phyloP scores from a whole-genome alignment of 805 yeast genomes.

The Lipomyces sp. region DNA sequence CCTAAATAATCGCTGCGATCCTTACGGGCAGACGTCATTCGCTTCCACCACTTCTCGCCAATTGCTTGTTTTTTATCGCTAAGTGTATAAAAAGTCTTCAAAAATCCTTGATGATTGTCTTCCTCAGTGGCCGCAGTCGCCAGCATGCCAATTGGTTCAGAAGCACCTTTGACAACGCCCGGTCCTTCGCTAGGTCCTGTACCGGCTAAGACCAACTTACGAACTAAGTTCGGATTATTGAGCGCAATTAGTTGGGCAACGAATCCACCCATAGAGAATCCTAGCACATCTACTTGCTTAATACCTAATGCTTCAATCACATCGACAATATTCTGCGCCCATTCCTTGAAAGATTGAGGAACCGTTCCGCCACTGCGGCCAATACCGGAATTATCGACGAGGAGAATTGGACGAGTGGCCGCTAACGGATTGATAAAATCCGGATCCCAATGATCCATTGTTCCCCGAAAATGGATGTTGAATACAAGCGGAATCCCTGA shows the following conservation, averaged over 20 bases:
- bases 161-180: not conserved
- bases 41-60: not conserved
- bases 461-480: not conserved
- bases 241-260: not conserved
- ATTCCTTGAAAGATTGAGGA: not conserved
- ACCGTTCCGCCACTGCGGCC: not conserved
- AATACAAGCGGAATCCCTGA: not conserved
- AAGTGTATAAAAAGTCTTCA: not conserved
- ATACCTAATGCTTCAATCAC: not conserved
- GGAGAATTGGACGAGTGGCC: not conserved
- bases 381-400: conserved; percentile 1
- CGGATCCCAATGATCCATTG: not conserved
- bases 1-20: not conserved
- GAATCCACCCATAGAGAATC: not conserved
- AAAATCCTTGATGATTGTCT: not conserved
- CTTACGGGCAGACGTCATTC: not conserved
- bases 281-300: not conserved
- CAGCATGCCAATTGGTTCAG: not conserved
- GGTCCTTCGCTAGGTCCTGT: not conserved
- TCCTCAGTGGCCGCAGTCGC: not conserved
- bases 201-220: not conserved
- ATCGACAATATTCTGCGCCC: not conserved
- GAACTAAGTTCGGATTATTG: not conserved
- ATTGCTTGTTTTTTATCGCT: not conserved
- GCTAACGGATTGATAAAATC: not conserved